Evolutionary conservation across 2,329 filamentous ascomycete genomes (phyloP).

Genomic region (Hymenoscyphus fructigenus): DNA sequence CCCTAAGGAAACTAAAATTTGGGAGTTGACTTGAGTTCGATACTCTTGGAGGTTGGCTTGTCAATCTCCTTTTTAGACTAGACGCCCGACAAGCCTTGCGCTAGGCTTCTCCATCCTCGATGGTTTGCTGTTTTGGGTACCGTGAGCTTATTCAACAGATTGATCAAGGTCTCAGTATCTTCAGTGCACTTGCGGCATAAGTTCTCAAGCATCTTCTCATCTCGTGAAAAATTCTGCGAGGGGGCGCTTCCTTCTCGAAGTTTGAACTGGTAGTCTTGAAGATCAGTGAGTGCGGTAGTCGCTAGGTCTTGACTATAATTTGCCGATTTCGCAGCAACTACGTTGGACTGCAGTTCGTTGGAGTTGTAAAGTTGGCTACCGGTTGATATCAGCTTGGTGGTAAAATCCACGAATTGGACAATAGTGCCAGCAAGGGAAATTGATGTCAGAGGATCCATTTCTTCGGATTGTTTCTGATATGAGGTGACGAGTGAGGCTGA

Average conservation of each 20-base stretch:
- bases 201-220: neutral
- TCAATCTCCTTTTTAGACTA: neutral
- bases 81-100: neutral
- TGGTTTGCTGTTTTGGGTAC: neutral
- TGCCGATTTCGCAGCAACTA: neutral
- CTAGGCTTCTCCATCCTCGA: neutral
- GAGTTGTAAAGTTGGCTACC: neutral
- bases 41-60: neutral
- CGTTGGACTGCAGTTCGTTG: neutral
- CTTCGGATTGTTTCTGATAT: neutral
- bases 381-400: neutral
- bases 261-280: constrained; percentile 1
- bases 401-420: neutral
- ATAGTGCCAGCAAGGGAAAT: neutral
- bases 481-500: no score
- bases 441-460: neutral
- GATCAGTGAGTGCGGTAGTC: neutral
- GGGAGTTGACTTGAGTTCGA: neutral
- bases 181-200: neutral
- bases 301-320: neutral
- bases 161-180: neutral
- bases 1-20: neutral
- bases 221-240: neutral
- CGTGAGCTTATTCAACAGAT: neutral
- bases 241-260: neutral